Evolutionary conservation across 2,329 filamentous ascomycete species (phyloP).

Genomic region (Stagonosporopsis tanaceti): DNA sequence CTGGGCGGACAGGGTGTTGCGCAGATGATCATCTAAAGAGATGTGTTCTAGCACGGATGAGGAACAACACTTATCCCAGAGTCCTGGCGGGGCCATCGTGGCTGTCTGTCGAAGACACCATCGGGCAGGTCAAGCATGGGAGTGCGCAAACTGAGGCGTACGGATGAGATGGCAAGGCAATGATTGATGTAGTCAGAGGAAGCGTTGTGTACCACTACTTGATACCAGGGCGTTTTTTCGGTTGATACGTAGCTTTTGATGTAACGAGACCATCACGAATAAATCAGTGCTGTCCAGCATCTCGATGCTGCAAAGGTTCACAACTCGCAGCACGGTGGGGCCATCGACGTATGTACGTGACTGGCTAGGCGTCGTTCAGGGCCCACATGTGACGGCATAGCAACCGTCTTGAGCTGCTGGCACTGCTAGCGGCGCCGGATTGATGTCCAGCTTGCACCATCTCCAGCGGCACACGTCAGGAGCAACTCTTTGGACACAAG

Average conservation of each 20-base stretch:
- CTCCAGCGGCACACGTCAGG: neutral
- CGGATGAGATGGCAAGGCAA: neutral
- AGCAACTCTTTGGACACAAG: too few relatives aligned
- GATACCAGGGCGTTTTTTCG: conserved; percentile 41
- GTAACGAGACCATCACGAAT: conserved; percentile 18
- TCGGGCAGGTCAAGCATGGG: neutral
- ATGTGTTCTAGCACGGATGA: neutral
- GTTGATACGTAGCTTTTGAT: conserved; percentile 7
- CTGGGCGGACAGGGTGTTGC: conserved; percentile 91
- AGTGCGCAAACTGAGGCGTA: neutral
- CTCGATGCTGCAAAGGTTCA: neutral
- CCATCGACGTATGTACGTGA: conserved; percentile 24
- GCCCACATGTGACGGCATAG: conserved; percentile 27
- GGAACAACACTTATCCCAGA: neutral
- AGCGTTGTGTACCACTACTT: conserved; percentile 37
- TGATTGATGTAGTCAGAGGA: conserved; percentile 1
- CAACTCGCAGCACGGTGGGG: conserved; percentile 17
- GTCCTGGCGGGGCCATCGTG: too few relatives aligned
- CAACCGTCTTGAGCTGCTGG: conserved; percentile 14
- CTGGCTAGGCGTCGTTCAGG: conserved; percentile 18
- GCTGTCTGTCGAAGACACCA: neutral
- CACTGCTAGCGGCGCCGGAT: neutral
- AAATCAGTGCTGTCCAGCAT: conserved; percentile 11
- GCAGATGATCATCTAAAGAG: conserved; percentile 84
- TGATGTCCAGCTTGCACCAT: neutral